Percentiles rank a stretch among this genome's conserved stretches.
These are phyloP conservation scores for Diaporthe longicolla DNA, from an alignment of 2,329 filamentous ascomycete species.

Conservation along the genomic window DNA sequence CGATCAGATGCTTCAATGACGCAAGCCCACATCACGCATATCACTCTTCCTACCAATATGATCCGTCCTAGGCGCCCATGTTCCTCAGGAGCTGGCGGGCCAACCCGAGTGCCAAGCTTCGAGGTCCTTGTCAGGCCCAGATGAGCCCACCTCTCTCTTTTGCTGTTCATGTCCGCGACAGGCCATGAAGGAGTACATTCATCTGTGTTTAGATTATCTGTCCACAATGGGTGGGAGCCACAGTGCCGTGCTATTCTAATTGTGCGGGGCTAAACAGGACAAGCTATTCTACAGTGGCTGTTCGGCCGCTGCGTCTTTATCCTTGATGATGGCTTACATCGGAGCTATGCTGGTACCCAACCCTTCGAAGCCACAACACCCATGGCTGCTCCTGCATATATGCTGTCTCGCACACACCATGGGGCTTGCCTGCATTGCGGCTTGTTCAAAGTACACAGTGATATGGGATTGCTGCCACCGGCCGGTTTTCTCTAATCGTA, in stretches of 20 bases:
- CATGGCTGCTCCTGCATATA: not conserved
- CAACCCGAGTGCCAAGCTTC: conserved; percentile 24
- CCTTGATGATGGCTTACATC: not conserved
- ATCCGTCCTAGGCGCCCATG: not conserved
- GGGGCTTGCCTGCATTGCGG: not conserved
- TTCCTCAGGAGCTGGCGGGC: conserved; percentile 12
- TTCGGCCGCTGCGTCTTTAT: not conserved
- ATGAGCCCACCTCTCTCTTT: too few species aligned
- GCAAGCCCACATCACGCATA: not conserved
- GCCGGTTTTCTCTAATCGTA: not conserved
- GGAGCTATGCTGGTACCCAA: not conserved
- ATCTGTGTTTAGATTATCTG: too few species aligned
- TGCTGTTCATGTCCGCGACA: too few species aligned
- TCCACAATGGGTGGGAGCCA: not conserved
- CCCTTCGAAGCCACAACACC: not conserved
- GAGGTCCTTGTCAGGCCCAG: not conserved
- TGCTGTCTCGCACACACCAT: conserved; percentile 17
- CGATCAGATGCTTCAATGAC: conserved; percentile 13
- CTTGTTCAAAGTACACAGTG: not conserved
- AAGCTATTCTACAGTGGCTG: not conserved
- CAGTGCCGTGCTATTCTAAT: not conserved
- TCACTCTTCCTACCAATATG: not conserved
- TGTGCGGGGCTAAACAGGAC: not conserved
- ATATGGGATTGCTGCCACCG: not conserved
- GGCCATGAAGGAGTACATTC: not conserved